A percentile compares a stretch with the other conserved stretches of the same genome.
Conservation (phyloP, 352 stramenopile genomes). For the Phytophthora pisi region DNA sequence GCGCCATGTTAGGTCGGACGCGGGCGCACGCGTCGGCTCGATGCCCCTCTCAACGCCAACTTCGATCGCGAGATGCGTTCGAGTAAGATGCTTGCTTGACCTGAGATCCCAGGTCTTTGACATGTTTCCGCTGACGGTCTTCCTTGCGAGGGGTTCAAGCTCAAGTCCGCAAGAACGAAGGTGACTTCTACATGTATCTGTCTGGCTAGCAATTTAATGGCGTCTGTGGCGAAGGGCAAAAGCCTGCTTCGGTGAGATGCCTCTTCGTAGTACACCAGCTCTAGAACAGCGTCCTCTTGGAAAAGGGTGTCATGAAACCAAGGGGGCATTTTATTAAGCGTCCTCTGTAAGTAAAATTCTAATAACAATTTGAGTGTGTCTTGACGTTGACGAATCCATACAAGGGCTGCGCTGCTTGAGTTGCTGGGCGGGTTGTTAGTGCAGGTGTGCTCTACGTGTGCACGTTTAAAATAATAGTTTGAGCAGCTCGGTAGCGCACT, state of each 20-base stretch:
- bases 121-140: conserved; percentile 3
- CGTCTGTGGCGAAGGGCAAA: background rate
- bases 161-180: too few species aligned
- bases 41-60: conserved; percentile 1
- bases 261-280: too few species aligned
- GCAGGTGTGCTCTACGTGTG: conserved; percentile 9
- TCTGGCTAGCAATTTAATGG: background rate
- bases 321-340: conserved; percentile 6
- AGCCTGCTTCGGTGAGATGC: background rate
- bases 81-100: background rate
- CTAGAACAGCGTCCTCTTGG: background rate
- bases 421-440: background rate
- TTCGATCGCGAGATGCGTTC: background rate
- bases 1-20: background rate
- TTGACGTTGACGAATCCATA: background rate
- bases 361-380: conserved; percentile 12
- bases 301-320: background rate
- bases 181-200: background rate
- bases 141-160: background rate
- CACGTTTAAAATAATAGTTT: conserved; percentile 58
- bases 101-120: conserved; percentile 15
- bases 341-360: conserved; percentile 4
- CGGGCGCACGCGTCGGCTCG: background rate
- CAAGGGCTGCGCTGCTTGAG: conserved; percentile 1
- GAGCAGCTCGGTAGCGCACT: conserved; percentile 64